These are phyloP conservation scores for Pyrus bretschneideri DNA, from an alignment of 306 rosid species.

Conservation along the genomic window DNA sequence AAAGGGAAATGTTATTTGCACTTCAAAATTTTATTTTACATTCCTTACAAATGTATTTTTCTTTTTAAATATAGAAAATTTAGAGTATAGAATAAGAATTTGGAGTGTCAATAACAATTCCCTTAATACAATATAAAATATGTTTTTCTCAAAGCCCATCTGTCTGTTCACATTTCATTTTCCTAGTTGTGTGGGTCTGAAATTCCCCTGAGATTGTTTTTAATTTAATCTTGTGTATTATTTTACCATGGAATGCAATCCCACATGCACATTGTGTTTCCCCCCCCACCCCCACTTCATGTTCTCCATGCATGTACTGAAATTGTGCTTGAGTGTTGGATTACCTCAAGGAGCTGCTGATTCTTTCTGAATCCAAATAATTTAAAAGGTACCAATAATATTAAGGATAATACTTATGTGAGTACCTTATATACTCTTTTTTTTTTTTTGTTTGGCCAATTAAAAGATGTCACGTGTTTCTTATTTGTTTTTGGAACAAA, in stretches of 20 bases:
- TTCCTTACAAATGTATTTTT: too few relatives aligned
- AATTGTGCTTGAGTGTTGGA: conserved; percentile 33
- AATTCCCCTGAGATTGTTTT: not conserved
- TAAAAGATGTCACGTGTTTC: too few relatives aligned
- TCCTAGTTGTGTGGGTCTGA: not conserved
- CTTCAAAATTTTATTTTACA: too few relatives aligned
- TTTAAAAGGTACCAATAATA: not conserved
- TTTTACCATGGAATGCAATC: conserved; percentile 20
- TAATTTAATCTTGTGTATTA: not conserved
- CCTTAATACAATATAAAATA: not conserved
- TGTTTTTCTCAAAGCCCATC: not conserved
- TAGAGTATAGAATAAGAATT: too few relatives aligned
- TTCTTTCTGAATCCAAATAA: conserved; percentile 23
- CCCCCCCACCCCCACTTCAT: conserved; percentile 22
- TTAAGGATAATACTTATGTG: not conserved
- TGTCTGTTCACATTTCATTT: not conserved
- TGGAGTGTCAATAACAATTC: too few relatives aligned
- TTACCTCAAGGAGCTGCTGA: conserved; percentile 18
- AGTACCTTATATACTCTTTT: not conserved
- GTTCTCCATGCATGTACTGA: conserved; percentile 32
- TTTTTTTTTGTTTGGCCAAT: not conserved
- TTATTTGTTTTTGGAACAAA: not conserved
- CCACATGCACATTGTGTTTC: conserved; percentile 36
- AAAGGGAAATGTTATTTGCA: not conserved
- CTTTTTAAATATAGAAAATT: too few relatives aligned